Conservation (phyloP, 345 rosid genomes). For the Salix dunnii region DNA sequence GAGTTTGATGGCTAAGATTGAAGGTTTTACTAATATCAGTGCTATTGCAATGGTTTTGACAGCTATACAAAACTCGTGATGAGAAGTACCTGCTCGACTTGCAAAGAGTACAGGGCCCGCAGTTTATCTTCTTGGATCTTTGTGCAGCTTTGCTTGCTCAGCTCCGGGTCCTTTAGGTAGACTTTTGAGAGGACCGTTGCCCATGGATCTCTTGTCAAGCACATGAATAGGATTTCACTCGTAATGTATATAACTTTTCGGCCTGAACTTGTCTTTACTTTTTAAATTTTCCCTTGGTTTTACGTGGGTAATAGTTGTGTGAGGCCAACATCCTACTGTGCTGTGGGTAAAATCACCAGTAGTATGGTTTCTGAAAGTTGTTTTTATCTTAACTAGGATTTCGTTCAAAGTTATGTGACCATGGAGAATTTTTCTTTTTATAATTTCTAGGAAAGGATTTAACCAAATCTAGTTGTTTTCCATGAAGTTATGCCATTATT, state of each 20-base stretch:
- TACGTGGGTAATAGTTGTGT: slow-evolving; percentile 30
- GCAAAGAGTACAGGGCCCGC: slow-evolving; percentile 80
- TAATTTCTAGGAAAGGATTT: slow-evolving; percentile 6
- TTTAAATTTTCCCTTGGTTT: slow-evolving; percentile 25
- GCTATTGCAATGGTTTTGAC: slow-evolving; percentile 20
- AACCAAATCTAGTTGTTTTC: background rate
- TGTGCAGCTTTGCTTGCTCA: slow-evolving; percentile 87
- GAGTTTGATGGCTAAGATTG: background rate
- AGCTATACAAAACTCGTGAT: slow-evolving; percentile 85
- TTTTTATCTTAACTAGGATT: slow-evolving; percentile 7
- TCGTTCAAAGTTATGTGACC: slow-evolving; percentile 12
- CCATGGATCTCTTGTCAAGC: slow-evolving; percentile 19
- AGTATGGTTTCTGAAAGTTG: slow-evolving; percentile 8
- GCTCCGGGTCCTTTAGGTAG: slow-evolving; percentile 65
- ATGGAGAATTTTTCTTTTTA: background rate
- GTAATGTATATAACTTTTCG: slow-evolving; percentile 26
- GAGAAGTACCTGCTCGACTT: slow-evolving; percentile 89
- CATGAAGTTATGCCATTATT: background rate
- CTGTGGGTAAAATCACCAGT: slow-evolving; percentile 12
- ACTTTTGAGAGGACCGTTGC: slow-evolving; percentile 8
- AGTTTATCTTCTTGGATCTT: slow-evolving; percentile 85
- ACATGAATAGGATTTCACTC: slow-evolving; percentile 27
- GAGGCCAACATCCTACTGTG: slow-evolving; percentile 9
- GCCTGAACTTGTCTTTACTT: background rate
- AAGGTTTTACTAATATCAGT: background rate